Evolutionary conservation across 1,284 basidiomycete genomes (phyloP).

Genomic region (Athelia sp.): DNA sequence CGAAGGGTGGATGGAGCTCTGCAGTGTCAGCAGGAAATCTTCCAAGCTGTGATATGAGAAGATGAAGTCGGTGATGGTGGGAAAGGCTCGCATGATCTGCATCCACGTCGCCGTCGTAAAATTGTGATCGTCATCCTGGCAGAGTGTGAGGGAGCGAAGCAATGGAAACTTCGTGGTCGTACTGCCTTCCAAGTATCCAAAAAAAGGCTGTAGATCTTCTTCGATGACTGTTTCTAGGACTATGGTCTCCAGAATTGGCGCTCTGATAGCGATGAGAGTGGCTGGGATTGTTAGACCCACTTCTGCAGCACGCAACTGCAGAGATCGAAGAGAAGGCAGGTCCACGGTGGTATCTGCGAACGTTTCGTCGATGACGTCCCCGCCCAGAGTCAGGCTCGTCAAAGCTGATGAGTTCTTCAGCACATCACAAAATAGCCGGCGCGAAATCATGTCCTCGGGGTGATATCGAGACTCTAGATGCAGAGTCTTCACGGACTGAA

Average conservation of each 20-base stretch:
- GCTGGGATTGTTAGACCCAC: background rate
- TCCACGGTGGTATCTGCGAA: background rate
- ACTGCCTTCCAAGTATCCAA: background rate
- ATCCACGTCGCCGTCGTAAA: background rate
- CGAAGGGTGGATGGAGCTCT: background rate
- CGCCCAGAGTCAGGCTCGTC: background rate
- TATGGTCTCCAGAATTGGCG: background rate
- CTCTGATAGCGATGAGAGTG: background rate
- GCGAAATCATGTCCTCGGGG: background rate
- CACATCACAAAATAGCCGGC: background rate
- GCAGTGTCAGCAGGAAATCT: background rate
- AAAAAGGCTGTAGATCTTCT: background rate
- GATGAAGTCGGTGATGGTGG: background rate
- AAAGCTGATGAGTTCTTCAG: background rate
- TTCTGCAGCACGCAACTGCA: background rate
- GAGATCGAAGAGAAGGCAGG: background rate
- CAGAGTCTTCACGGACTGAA: background rate
- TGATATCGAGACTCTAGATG: background rate
- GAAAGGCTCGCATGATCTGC: background rate
- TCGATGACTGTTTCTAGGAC: background rate
- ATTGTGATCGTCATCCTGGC: background rate
- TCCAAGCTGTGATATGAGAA: background rate
- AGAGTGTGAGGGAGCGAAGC: background rate
- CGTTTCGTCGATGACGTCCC: background rate
- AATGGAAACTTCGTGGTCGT: background rate